phyloP scores from a whole-genome alignment of 768 basidiomycete species.

The Lentinula aciculospora region DNA sequence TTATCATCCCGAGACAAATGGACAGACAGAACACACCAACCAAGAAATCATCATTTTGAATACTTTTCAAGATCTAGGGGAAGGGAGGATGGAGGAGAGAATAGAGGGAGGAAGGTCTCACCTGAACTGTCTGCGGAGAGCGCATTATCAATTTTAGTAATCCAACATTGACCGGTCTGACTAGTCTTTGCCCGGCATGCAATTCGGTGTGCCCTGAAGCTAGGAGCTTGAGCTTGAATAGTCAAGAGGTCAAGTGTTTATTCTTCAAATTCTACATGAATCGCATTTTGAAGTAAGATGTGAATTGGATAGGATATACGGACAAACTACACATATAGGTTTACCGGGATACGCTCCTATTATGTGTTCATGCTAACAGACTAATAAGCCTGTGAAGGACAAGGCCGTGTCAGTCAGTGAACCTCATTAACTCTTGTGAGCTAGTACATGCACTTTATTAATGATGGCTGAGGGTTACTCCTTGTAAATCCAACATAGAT shows the following conservation, averaged over 20 bases:
- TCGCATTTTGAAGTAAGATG: too few species aligned
- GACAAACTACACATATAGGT: background rate
- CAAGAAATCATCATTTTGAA: slow-evolving; percentile 61
- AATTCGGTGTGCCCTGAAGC: too few species aligned
- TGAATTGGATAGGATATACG: background rate
- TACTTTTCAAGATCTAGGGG: background rate
- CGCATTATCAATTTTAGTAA: too few species aligned
- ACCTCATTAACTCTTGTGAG: too few species aligned
- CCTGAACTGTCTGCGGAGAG: too few species aligned
- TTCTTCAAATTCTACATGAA: too few species aligned
- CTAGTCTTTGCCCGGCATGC: too few species aligned
- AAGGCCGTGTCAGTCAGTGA: too few species aligned
- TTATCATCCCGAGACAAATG: slow-evolving; percentile 13
- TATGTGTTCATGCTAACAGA: slow-evolving; percentile 68
- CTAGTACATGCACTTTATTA: slow-evolving; percentile 83
- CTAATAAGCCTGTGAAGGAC: slow-evolving; percentile 72
- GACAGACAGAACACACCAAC: slow-evolving; percentile 43
- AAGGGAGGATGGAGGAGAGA: background rate
- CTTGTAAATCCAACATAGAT: slow-evolving; percentile 93
- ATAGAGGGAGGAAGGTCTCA: background rate
- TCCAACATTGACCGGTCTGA: too few species aligned
- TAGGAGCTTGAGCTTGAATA: too few species aligned
- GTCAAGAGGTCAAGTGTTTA: too few species aligned
- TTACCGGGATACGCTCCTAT: slow-evolving; percentile 16
- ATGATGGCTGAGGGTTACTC: slow-evolving; percentile 91